Percentiles rank a stretch among this genome's conserved stretches.
phyloP scores from a whole-genome alignment of 2,329 filamentous ascomycete genomes.

The Penicillium concentricum region DNA sequence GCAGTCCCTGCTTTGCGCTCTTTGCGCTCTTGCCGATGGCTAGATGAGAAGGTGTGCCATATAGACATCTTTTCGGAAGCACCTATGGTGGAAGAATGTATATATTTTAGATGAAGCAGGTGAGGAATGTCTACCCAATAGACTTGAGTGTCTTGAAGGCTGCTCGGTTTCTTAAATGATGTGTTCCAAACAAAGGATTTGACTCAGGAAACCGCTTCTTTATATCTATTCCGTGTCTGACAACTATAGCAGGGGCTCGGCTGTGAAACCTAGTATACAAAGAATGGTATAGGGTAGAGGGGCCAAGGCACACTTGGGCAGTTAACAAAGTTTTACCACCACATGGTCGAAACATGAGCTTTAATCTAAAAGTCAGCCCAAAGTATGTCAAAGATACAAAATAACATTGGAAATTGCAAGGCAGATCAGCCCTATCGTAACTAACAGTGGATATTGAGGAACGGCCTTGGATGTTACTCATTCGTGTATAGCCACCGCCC shows the following conservation, averaged over 20 bases:
- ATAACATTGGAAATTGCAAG: not conserved
- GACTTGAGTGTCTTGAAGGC: not conserved
- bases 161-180: not conserved
- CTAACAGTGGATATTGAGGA: not conserved
- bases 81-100: constrained; percentile 11
- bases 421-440: constrained; percentile 3
- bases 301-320: constrained; percentile 1
- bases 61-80: constrained; percentile 2
- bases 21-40: not conserved
- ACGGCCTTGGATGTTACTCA: not conserved
- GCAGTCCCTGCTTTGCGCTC: not conserved
- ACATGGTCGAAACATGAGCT: not conserved
- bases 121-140: not conserved
- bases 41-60: constrained; percentile 13
- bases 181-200: not conserved
- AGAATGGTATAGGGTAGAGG: not conserved
- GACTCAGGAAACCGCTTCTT: not conserved
- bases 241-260: not conserved
- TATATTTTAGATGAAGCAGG: not conserved
- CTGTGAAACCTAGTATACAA: not conserved
- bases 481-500: not conserved
- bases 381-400: not conserved
- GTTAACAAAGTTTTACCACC: not conserved
- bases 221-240: not conserved
- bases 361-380: not conserved